Evolutionary conservation across 805 yeast species (phyloP), one percentile per base, ranked within the genome.

Genomic region (Candida insectorum): DNA sequence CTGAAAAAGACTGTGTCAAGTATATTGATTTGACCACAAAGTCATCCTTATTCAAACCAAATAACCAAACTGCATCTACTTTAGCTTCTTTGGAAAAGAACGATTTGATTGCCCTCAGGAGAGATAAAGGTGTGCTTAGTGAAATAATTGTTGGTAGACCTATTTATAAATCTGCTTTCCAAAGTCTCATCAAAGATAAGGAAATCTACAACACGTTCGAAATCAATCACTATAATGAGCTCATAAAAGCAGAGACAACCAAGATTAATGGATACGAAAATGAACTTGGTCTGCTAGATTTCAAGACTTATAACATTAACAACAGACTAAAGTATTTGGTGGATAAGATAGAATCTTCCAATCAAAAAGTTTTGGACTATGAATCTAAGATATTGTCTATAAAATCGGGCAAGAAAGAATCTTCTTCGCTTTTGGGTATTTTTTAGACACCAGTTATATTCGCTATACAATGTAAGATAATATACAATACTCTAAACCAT

Each of bases 71-170:
- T 0, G 37, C 49, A 2, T 41, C 49, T 1, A 75, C 83, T 0
- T 61, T 91, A 19, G 60, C 77, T 4, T 80, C 81, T 4, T 68
- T 93, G 49, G 97, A 91, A 52, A 83, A 79, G 51, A 74, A 77
- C 23, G 96, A 89, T 28, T 59, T 93, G 48, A 73, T 93, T 25
- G 60, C 81, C 1, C 72, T 87, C 34, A 63, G 73, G n/a, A 73
- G 87, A 39, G 84, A 81, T 26, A 81, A 85, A 43, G 97, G 97
- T 12, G 73, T 86, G 17, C 59, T 85, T 14, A 62, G 68, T 28
- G 71, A 73, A 5, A 74, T 93, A 13, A 58, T 62, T 14, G 86
- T 95, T 1, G 95, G 96, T 0, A 80, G 88, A 48, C 97, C 98
- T 2, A 62, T 93, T 15, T 88, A 68, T 56, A 71, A 73, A 37